Conservation (phyloP, 2,329 filamentous ascomycete genomes). For the Leptosphaerulina australis region DNA sequence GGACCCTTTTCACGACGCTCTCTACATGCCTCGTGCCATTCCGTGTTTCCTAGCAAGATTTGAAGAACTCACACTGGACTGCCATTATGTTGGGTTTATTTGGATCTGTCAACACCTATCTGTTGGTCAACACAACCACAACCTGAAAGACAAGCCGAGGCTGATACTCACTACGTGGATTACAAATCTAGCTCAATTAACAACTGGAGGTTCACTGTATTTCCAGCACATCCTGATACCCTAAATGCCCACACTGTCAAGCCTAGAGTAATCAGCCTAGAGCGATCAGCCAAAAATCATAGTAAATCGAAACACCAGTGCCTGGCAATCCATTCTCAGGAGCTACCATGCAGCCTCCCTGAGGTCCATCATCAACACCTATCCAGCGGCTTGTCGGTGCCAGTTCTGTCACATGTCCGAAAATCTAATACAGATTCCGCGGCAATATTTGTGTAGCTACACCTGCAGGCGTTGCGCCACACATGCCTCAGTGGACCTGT, state of each 20-base stretch:
- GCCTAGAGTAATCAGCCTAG: background rate
- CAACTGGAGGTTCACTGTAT: background rate
- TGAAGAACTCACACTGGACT: background rate
- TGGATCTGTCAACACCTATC: background rate
- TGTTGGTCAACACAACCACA: background rate
- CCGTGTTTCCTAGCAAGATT: conserved; percentile 5
- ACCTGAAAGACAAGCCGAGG: background rate
- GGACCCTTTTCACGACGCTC: background rate
- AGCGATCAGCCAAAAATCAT: too few species aligned
- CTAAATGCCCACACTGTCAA: background rate
- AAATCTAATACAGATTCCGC: background rate
- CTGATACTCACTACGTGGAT: background rate
- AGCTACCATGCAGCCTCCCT: background rate
- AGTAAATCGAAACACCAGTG: background rate
- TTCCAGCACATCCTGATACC: background rate
- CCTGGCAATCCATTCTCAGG: background rate
- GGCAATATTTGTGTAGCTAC: background rate
- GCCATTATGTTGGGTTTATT: background rate
- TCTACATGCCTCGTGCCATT: conserved; percentile 6
- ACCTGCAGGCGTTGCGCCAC: background rate
- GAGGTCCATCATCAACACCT: background rate
- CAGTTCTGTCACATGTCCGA: background rate
- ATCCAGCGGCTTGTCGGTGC: background rate
- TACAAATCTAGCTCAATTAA: background rate
- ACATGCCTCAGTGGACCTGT: background rate